A percentile compares a stretch with the other conserved stretches of the same genome.
phyloP scores from a whole-genome alignment of 164 flowering plant genomes.

The Tinospora cordifolia region DNA sequence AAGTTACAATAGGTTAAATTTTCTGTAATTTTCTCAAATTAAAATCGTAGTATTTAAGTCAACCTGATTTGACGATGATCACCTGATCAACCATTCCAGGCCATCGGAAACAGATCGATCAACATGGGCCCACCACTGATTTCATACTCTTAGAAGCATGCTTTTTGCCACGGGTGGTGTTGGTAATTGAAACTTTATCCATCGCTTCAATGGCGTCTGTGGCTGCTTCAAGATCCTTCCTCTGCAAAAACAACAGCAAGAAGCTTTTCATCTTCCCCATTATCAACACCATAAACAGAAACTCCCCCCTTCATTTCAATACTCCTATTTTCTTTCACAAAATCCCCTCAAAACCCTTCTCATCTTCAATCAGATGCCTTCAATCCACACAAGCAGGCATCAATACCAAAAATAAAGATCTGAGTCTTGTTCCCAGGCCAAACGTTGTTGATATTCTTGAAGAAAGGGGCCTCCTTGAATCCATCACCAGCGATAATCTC shows the following conservation, averaged over 20 bases:
- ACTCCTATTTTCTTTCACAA: not conserved
- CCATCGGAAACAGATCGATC: too few species aligned
- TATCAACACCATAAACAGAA: not conserved
- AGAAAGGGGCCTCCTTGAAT: slow-evolving; percentile 12
- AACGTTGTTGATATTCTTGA: slow-evolving; percentile 8
- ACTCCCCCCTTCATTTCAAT: not conserved
- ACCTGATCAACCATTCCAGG: too few species aligned
- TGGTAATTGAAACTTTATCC: not conserved
- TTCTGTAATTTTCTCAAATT: too few species aligned
- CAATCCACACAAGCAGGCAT: slow-evolving; percentile 1
- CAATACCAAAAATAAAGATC: slow-evolving; percentile 3
- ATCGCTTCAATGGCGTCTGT: not conserved
- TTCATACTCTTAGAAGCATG: too few species aligned
- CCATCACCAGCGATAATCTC: slow-evolving; percentile 9
- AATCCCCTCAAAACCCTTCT: not conserved
- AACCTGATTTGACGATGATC: too few species aligned
- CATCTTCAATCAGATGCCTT: slow-evolving; percentile 2
- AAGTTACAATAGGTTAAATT: too few species aligned
- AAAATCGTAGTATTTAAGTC: too few species aligned
- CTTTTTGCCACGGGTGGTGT: not conserved
- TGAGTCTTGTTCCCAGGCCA: slow-evolving; percentile 1
- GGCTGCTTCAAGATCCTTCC: not conserved
- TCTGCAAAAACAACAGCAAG: not conserved
- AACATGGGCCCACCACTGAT: too few species aligned
- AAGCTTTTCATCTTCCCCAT: not conserved